Evolutionary conservation across 495 filamentous ascomycete genomes (phyloP).

Genomic region (Aspergillus haitiensis): DNA sequence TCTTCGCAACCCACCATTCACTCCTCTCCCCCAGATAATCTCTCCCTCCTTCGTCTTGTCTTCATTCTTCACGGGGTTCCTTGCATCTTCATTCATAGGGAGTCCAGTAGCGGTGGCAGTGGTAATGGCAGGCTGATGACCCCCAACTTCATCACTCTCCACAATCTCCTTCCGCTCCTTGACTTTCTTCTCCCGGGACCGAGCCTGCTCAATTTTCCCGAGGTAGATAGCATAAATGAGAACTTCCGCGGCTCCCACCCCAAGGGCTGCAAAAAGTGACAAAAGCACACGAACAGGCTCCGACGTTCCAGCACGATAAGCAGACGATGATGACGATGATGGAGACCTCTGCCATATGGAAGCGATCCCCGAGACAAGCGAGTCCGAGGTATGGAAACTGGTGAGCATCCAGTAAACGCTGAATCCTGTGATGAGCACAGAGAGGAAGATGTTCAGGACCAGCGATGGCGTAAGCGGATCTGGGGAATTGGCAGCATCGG

Average conservation of each 20-base stretch:
- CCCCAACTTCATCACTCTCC: conserved; percentile 40
- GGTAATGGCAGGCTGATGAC: neutral
- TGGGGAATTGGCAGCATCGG: conserved; percentile 47
- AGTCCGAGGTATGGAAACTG: conserved; percentile 53
- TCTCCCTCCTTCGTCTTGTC: conserved; percentile 32
- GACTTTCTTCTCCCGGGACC: conserved; percentile 59
- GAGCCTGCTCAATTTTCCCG: conserved; percentile 71
- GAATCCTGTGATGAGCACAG: conserved; percentile 47
- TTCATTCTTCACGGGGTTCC: conserved; percentile 8
- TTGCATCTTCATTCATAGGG: conserved; percentile 1
- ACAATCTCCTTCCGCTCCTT: conserved; percentile 76
- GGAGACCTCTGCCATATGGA: conserved; percentile 44
- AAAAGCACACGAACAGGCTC: conserved; percentile 44
- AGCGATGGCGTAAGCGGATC: conserved; percentile 47
- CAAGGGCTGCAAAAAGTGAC: conserved; percentile 39
- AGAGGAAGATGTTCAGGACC: conserved; percentile 50
- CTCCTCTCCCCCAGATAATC: conserved; percentile 48
- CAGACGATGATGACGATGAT: conserved; percentile 2
- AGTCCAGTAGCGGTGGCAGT: neutral
- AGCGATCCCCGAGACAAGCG: conserved; percentile 38
- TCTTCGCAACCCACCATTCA: conserved; percentile 48
- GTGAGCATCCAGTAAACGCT: conserved; percentile 50
- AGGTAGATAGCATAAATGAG: conserved; percentile 86
- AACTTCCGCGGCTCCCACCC: conserved; percentile 84
- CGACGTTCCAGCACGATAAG: conserved; percentile 32